A percentile compares a stretch with the other conserved stretches of the same genome.
These are phyloP conservation scores for Penicillium sp. DNA, from an alignment of 2,329 filamentous ascomycete species.

Conservation along the genomic window DNA sequence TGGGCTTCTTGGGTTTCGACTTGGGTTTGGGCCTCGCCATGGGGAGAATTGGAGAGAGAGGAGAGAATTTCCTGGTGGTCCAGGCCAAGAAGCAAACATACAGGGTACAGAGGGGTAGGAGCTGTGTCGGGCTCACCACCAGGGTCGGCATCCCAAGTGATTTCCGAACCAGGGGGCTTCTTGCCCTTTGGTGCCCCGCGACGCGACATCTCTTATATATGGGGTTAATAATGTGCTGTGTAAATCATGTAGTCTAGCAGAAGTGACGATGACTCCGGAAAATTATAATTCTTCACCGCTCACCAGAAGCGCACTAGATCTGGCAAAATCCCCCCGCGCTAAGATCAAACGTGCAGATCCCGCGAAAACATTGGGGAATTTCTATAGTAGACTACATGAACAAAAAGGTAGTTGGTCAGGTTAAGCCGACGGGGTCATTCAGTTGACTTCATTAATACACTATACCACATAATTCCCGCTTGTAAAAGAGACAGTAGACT, in stretches of 20 bases:
- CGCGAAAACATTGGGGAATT: too few relatives aligned
- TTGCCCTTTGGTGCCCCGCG: conserved; percentile 41
- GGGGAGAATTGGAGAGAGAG: neutral
- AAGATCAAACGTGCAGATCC: conserved; percentile 6
- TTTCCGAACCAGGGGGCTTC: conserved; percentile 44
- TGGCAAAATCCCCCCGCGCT: conserved; percentile 17
- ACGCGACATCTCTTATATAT: conserved; percentile 38
- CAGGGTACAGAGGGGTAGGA: conserved; percentile 51
- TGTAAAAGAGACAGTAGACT: neutral
- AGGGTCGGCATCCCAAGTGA: conserved; percentile 43
- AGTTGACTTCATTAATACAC: too few relatives aligned
- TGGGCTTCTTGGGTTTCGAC: neutral
- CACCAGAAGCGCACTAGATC: conserved; percentile 10
- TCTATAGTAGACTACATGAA: too few relatives aligned
- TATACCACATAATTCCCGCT: too few relatives aligned
- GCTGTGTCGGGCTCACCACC: conserved; percentile 45
- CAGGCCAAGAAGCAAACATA: conserved; percentile 31
- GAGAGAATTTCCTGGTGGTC: conserved; percentile 1
- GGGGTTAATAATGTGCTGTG: neutral
- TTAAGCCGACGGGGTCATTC: too few relatives aligned
- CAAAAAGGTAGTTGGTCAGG: too few relatives aligned
- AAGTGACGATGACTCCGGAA: conserved; percentile 11
- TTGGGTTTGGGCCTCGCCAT: neutral
- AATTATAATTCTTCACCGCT: conserved; percentile 26
- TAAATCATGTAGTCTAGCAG: conserved; percentile 6